phyloP scores from a whole-genome alignment of 495 filamentous ascomycete genomes.

The Neurospora sp. region DNA sequence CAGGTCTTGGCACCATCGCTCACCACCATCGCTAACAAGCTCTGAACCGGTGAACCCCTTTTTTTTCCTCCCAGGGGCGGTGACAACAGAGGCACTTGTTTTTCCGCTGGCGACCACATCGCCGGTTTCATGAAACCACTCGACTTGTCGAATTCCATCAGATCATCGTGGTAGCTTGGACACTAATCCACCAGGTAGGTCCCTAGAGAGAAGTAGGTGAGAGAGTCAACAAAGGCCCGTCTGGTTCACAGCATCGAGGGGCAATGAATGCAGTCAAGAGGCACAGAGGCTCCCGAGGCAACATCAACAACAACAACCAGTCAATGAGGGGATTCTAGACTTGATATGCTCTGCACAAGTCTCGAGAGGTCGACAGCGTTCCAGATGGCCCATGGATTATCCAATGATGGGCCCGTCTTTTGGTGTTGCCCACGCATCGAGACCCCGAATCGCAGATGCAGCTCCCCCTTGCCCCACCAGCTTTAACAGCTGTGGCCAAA shows the following conservation, averaged over 20 bases:
- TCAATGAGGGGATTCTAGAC: neutral
- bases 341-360: neutral
- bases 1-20: neutral
- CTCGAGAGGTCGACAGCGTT: neutral
- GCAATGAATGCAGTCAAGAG: neutral
- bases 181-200: neutral
- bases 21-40: neutral
- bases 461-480: slow-evolving; percentile 3
- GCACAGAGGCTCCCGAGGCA: neutral
- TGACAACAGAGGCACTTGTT: neutral
- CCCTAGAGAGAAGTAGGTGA: neutral
- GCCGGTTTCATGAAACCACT: neutral
- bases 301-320: neutral
- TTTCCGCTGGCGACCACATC: neutral
- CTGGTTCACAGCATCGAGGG: neutral
- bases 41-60: neutral
- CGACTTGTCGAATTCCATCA: neutral
- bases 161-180: neutral
- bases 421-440: neutral
- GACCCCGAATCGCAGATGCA: slow-evolving; percentile 3
- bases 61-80: neutral
- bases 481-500: slow-evolving; percentile 7
- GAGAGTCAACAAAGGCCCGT: neutral
- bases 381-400: neutral
- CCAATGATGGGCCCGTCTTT: neutral